Evolutionary conservation across 2,329 filamentous ascomycete species (phyloP), one percentile per base, ranked within the genome.

Genomic region (Colletotrichum orchidophilum): DNA sequence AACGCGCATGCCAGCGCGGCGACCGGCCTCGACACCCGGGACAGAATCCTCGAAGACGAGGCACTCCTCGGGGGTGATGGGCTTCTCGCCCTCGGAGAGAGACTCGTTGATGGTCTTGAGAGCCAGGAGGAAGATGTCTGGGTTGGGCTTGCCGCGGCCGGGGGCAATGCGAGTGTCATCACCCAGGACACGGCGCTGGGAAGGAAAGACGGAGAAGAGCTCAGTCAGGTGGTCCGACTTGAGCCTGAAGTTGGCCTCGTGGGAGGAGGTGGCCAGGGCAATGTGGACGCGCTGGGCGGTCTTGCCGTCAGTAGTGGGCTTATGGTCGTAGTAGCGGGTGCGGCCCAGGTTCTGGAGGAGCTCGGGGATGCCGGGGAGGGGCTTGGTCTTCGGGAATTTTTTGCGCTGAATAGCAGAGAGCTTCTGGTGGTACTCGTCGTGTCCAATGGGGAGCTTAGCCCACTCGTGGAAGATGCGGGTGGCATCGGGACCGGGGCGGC

Each of bases 11-110:
- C 96, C 96, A 0, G 96, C 96, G 74, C 96, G 90, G 63, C 96
- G 87, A 5, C 95, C 96, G 2, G 94, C 91, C 83, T 99, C 96
- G 3, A 98, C 94, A 4, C 96, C 96, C 0, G 95, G 94, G 1
- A 98, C 95, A 55, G 92, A 94, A 81, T 99, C 96, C 83, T 99
- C 96, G 77, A 99, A 98, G 0, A 98, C 96, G 18, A 99, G 86
- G 79, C 96, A 98, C 81, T 98, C 96, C 75, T 93, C 93, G 0
- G 95, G 94, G 64, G 79, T 86, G 73, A 99, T 92, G 70, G 88
- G 83, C 74, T 87, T 83, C 62, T 92, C 91, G 49, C 89, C 90
- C 3, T 86, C 82, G 0, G 85, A 83, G 7, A 97, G 85, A 18
- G 90, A 90, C 53, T 89, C 88, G 81, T 99, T 99, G 80, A 99